Evolutionary conservation across 306 rosid genomes (phyloP).

Genomic region (Rosa lucieae): DNA sequence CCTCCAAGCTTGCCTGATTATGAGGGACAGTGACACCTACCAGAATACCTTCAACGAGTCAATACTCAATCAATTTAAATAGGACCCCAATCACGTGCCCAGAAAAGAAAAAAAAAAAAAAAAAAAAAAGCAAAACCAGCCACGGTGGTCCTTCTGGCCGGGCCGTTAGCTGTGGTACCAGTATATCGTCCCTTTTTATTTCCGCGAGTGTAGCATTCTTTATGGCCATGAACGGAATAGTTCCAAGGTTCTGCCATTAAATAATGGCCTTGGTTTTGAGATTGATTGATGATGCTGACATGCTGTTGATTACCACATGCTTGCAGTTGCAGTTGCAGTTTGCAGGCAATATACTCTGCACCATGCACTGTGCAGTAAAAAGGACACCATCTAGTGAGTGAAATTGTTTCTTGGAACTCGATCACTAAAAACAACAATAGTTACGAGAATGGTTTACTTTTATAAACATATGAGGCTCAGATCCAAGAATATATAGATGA

Average conservation of each 20-base stretch:
- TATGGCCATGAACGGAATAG: neutral
- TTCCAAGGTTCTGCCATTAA: slow-evolving; percentile 5
- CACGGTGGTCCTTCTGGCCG: slow-evolving; percentile 8
- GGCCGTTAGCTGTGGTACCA: neutral
- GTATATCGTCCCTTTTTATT: neutral
- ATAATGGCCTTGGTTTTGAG: neutral
- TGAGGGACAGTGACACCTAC: slow-evolving; percentile 14
- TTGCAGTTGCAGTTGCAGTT: slow-evolving; percentile 7
- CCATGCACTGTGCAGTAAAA: slow-evolving; percentile 21
- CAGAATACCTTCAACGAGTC: neutral
- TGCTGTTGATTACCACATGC: slow-evolving; percentile 34
- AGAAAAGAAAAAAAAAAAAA: neutral
- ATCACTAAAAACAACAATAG: neutral
- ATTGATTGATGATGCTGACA: neutral
- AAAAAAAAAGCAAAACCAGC: neutral
- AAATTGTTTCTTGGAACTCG: slow-evolving; percentile 12
- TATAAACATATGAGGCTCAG: neutral
- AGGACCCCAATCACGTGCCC: slow-evolving; percentile 56
- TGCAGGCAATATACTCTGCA: neutral
- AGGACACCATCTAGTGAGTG: neutral
- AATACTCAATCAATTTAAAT: neutral
- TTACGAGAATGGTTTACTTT: neutral
- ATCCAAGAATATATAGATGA: neutral
- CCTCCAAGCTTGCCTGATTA: neutral
- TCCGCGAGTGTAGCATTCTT: neutral